A percentile compares a stretch with the other conserved stretches of the same genome.
Evolutionary conservation across 768 basidiomycete species (phyloP).

Genomic region (Galerina sulciceps): DNA sequence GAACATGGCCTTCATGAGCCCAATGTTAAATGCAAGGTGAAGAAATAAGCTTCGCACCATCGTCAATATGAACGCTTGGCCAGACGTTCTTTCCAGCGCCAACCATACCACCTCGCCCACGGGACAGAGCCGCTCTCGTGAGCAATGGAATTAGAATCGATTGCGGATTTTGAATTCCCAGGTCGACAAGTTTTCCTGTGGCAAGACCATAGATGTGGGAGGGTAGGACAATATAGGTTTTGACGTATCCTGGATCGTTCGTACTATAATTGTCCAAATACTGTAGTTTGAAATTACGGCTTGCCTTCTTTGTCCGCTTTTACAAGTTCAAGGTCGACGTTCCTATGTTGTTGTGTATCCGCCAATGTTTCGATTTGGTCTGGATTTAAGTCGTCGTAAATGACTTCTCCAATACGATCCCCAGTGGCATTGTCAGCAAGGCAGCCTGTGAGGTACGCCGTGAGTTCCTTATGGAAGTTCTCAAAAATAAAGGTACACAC

Average conservation of each 20-base stretch:
- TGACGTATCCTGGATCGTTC: slow-evolving; percentile 48
- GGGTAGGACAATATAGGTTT: slow-evolving; percentile 54
- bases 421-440: slow-evolving; percentile 49
- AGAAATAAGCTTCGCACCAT: slow-evolving; percentile 37
- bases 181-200: slow-evolving; percentile 47
- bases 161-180: slow-evolving; percentile 54
- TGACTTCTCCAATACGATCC: slow-evolving; percentile 29
- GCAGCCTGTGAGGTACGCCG: slow-evolving; percentile 31
- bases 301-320: slow-evolving; percentile 52
- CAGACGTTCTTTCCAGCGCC: slow-evolving; percentile 64
- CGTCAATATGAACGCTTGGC: slow-evolving; percentile 59
- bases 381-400: slow-evolving; percentile 52
- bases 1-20: not conserved
- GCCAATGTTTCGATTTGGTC: slow-evolving; percentile 48
- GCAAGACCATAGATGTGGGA: slow-evolving; percentile 66
- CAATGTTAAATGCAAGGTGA: not conserved
- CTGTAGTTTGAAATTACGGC: not conserved
- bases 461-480: not conserved
- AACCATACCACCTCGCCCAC: slow-evolving; percentile 56
- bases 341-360: slow-evolving; percentile 47
- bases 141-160: slow-evolving; percentile 57
- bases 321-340: slow-evolving; percentile 51
- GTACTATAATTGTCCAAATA: not conserved
- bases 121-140: slow-evolving; percentile 46
- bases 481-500: slow-evolving; percentile 24